Conservation (phyloP, 176 grass and related monocot species). For the Neostapfia colusana region DNA sequence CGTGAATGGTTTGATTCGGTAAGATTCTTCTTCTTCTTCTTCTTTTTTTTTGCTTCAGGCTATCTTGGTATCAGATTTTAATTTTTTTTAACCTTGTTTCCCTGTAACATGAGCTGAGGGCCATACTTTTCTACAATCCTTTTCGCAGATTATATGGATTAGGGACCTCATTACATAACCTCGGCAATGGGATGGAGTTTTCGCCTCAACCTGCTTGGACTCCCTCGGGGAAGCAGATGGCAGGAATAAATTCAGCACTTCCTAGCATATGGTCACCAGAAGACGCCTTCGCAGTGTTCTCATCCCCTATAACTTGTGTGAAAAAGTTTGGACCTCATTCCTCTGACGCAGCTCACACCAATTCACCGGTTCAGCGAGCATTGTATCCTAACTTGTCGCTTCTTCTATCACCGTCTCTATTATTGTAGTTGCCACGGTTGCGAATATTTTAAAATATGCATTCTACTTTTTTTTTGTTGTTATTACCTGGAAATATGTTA, state of each 20-base stretch:
- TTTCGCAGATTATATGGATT: conserved; percentile 51
- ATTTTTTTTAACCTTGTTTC: background rate
- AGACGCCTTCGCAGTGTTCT: conserved; percentile 29
- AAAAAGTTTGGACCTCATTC: conserved; percentile 38
- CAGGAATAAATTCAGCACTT: conserved; percentile 32
- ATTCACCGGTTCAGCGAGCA: conserved; percentile 41
- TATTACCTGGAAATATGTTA: conserved; percentile 20
- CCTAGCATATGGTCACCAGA: conserved; percentile 46
- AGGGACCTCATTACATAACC: conserved; percentile 23
- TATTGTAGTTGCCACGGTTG: background rate
- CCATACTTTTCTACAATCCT: conserved; percentile 22
- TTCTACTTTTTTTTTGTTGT: conserved; percentile 20
- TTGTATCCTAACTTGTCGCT: conserved; percentile 59
- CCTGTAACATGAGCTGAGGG: background rate
- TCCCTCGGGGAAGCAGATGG: conserved; percentile 32
- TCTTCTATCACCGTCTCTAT: conserved; percentile 2
- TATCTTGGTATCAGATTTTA: background rate
- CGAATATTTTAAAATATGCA: conserved; percentile 8
- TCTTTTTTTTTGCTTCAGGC: background rate
- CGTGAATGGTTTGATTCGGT: conserved; percentile 59
- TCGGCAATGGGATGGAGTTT: conserved; percentile 43
- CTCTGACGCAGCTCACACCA: conserved; percentile 26
- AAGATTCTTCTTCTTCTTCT: conserved; percentile 24
- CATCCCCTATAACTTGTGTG: conserved; percentile 58
- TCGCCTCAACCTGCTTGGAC: conserved; percentile 48